A percentile compares a stretch with the other conserved stretches of the same genome.
Evolutionary conservation across 306 rosid genomes (phyloP).

Genomic region (Lathyrus tuberosus): DNA sequence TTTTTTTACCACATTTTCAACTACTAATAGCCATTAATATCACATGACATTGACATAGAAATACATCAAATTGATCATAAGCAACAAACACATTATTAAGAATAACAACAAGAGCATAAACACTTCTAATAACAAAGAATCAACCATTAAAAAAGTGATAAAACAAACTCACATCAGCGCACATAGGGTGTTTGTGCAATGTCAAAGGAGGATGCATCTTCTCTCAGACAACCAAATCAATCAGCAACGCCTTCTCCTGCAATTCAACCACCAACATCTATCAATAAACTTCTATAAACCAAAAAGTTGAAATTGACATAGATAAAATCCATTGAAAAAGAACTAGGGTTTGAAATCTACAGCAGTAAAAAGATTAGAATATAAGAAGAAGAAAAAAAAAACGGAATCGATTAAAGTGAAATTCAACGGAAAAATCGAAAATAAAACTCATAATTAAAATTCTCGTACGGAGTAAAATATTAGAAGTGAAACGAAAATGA

Average conservation of each 20-base stretch:
- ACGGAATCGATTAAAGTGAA: not conserved
- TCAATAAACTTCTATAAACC: constrained; percentile 4
- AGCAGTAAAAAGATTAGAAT: not conserved
- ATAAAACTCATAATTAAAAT: not conserved
- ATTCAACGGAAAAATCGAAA: not conserved
- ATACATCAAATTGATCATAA: constrained; percentile 7
- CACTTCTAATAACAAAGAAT: not conserved
- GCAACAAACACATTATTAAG: not conserved
- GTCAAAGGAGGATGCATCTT: constrained; percentile 95
- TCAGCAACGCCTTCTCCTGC: constrained; percentile 40
- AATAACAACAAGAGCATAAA: not conserved
- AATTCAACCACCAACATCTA: not conserved
- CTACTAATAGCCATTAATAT: not conserved
- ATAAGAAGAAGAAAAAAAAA: not conserved
- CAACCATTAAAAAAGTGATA: not conserved
- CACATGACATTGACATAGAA: constrained; percentile 6
- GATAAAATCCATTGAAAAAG: constrained; percentile 2
- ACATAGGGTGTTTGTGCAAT: constrained; percentile 92
- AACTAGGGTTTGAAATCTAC: constrained; percentile 24
- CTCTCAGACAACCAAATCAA: constrained; percentile 38
- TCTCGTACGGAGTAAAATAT: too few relatives aligned
- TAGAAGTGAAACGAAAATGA: not conserved
- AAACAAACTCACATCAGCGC: constrained; percentile 77
- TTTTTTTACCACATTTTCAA: constrained; percentile 14
- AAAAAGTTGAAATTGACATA: constrained; percentile 15